Percentiles rank a stretch among this genome's conserved stretches.
These are phyloP conservation scores for Pharnaceum exiguum DNA, from an alignment of 148 eudicot species.

Conservation along the genomic window DNA sequence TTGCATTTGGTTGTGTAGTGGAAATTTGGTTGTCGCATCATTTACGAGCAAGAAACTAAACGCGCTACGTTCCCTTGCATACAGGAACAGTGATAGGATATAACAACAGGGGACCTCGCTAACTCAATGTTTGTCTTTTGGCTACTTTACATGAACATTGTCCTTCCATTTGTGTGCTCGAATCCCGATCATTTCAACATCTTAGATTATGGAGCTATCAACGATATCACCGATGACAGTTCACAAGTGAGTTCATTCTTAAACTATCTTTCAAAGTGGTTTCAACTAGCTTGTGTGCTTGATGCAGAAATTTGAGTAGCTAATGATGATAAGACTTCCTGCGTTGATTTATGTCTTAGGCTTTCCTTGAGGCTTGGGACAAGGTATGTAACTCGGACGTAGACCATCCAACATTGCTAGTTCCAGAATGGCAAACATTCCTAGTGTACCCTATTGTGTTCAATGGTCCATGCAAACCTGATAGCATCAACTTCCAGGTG, in stretches of 20 bases:
- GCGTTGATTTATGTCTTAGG: conserved; percentile 28
- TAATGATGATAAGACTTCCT: not conserved
- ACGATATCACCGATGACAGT: conserved; percentile 22
- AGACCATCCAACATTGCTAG: conserved; percentile 22
- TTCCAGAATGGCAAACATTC: conserved; percentile 38
- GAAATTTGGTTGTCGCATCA: no score
- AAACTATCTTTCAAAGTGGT: not conserved
- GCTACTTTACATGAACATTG: conserved; percentile 17
- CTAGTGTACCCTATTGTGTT: conserved; percentile 42
- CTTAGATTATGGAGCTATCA: conserved; percentile 29
- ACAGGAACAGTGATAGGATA: no score
- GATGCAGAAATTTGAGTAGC: not conserved
- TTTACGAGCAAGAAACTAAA: no score
- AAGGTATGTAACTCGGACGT: conserved; percentile 33
- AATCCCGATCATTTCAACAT: conserved; percentile 20
- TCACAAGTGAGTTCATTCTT: conserved; percentile 23
- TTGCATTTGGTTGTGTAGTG: no score
- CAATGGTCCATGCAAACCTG: conserved; percentile 51
- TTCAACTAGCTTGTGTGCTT: not conserved
- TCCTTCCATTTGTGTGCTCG: conserved; percentile 13
- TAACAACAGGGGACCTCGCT: no score
- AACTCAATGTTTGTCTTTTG: conserved; percentile 21
- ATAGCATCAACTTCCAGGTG: conserved; percentile 41
- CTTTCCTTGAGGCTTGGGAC: conserved; percentile 54
- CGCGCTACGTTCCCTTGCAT: no score